Base-by-base conservation (phyloP, 306 rosid species). In the Senna siamea region DNA sequence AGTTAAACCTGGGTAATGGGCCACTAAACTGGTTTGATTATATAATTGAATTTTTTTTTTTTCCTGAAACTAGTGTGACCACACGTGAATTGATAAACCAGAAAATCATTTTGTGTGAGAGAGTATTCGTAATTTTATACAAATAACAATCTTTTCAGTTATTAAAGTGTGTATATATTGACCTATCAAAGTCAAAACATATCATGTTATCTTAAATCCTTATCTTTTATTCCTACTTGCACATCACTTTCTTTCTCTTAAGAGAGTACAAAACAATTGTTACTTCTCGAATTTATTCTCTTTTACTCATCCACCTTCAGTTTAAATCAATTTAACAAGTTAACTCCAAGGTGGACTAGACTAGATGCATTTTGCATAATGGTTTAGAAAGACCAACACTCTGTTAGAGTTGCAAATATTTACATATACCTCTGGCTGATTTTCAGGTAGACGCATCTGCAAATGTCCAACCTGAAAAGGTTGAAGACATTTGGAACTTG, bases 361-460 rank as follows among this genome's bases (percentile, higher is more conserved):
- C 30, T 1, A 26, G 30, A 63, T 53, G 46, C 44, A n/a, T 61
- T 23, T 51, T 70, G 58, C 66, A 40, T 52, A 40, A 28, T 70
- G 57, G 38, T 61, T 62, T 11, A 20, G 17, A 54, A 47, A 46
- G 43, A 37, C 63, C 65, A 48, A 64, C 52, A 7, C 41, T 43
- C 50, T 44, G 13, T 23, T 18, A 32, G 44, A 70, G 35, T 48
- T 52, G 56, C 3, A 10, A 73, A 20, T 75, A n/a, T 56, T 5
- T 37, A 13, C 51, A n/a, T 67, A 7, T 46, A 41, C 55, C 11
- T 59, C 35, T 65, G 46, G 30, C 58, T 70, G 20, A 40, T 82
- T 71, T 76, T 81, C 89, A 91, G 98, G 96, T 89, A 56, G 98
- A 93, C 86, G 76, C 92, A 30, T 89, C 97, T 6, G 97, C 91